phyloP scores from a whole-genome alignment of 2,329 filamentous ascomycete genomes.

The Fusarium pilosicola region DNA sequence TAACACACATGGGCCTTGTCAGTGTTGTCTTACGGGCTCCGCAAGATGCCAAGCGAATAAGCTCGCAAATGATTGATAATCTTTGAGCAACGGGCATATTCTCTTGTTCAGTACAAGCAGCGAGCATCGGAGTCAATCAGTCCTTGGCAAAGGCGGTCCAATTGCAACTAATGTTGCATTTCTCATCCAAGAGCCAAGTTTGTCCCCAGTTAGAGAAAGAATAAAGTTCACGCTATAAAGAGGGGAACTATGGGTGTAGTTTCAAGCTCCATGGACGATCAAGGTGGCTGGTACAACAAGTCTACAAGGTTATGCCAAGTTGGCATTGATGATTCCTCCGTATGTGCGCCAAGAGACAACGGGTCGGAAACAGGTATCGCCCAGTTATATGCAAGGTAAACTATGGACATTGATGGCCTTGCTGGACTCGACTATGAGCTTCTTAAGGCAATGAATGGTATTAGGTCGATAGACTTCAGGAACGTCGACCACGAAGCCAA shows the following conservation, averaged over 20 bases:
- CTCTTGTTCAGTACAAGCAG: neutral
- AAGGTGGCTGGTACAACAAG: neutral
- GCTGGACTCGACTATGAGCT: neutral
- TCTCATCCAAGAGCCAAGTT: slow-evolving; percentile 1
- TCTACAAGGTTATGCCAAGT: neutral
- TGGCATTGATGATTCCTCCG: neutral
- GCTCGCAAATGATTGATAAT: slow-evolving; percentile 1
- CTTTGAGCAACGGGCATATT: neutral
- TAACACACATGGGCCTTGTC: slow-evolving; percentile 20
- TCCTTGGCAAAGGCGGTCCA: neutral
- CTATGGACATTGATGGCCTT: neutral
- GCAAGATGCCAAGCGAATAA: slow-evolving; percentile 10
- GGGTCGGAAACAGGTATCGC: neutral
- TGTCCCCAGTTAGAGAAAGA: neutral
- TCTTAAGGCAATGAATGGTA: neutral
- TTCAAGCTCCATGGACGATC: neutral
- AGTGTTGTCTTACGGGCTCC: neutral
- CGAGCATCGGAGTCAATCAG: neutral
- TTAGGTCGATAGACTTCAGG: neutral
- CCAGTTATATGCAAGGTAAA: neutral
- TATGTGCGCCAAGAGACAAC: slow-evolving; percentile 2
- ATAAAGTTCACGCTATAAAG: slow-evolving; percentile 4
- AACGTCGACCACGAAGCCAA: neutral
- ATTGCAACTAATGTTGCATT: neutral
- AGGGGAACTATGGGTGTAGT: neutral